Base-by-base conservation (phyloP, 257 asterid genomes). In the Solanum pinnatisectum region DNA sequence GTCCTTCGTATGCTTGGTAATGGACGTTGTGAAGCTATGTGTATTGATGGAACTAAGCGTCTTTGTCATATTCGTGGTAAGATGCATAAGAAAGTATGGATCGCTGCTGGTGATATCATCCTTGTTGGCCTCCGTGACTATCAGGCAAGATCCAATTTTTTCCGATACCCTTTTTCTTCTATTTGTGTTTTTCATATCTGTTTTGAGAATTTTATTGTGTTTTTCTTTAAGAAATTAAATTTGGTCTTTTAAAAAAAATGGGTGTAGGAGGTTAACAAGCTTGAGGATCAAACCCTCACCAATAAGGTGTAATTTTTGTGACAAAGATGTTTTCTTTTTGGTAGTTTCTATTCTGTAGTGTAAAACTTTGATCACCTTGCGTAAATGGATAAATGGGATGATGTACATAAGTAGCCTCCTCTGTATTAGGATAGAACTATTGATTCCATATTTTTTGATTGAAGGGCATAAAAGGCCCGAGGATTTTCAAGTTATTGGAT, bases 41-140 rank as follows among this genome's bases (percentile, higher is more conserved):
- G 98, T 87, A 94, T 95, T 86, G 99, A 96, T 76, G 97, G 98
- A 35, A 93, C 92, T 22, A 96, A 96, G 90, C 96, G 98, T 10
- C 92, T 96, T 67, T 95, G 97, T 90, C 99, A 96, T 71, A 95
- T 96, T 77, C 94, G 99, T 22, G 99, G 99, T 14, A 96, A 95
- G 95, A 94, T 96, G 99, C 99, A 96, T 88, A 96, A 96, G 90
- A 96, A 96, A 89, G 98, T 96, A 35, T 96, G 98, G 98, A 96
- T 96, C 85, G 98, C 98, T 74, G 95, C 98, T 89, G 99, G 98
- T 10, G 99, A 96, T 77, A 96, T 96, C 72, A 89, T 96, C 84
- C 99, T 96, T 90, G 98, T 96, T 77, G 98, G 98, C 8, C 98
- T 96, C 37, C 98, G 99, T 37, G 98, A 96, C 44, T 96, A 95